These are phyloP conservation scores for Floccularia luteovirens DNA, from an alignment of 768 basidiomycete species.

Conservation along the genomic window DNA sequence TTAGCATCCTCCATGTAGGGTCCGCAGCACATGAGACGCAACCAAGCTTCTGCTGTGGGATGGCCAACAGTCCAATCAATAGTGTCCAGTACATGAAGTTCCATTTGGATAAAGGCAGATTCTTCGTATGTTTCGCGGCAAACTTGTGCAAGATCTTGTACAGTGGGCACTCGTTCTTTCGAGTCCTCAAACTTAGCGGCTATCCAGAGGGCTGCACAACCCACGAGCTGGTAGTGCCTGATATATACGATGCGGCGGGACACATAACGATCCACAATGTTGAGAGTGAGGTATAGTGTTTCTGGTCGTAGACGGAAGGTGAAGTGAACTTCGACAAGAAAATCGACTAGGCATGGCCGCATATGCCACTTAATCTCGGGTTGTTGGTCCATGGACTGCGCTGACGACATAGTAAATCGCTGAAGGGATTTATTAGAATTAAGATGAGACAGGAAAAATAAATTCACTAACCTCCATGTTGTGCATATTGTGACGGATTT, in stretches of 20 bases:
- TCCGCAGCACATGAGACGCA: slow-evolving; percentile 75
- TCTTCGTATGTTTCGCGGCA: slow-evolving; percentile 97
- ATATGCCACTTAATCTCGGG: slow-evolving; percentile 99
- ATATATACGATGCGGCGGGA: slow-evolving; percentile 98
- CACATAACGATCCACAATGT: slow-evolving; percentile 98
- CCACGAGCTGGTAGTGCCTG: slow-evolving; percentile 99
- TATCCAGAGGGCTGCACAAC: slow-evolving; percentile 98
- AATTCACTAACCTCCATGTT: slow-evolving; percentile 86
- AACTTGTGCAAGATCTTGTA: slow-evolving; percentile 89
- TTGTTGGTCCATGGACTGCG: slow-evolving; percentile 97
- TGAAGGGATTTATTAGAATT: slow-evolving; percentile 22
- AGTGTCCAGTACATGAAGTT: slow-evolving; percentile 91
- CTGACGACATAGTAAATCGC: slow-evolving; percentile 85
- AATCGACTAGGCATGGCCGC: slow-evolving; percentile 97
- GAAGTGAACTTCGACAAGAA: slow-evolving; percentile 97
- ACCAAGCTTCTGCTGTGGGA: slow-evolving; percentile 97
- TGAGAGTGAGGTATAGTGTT: slow-evolving; percentile 96
- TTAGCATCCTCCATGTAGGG: slow-evolving; percentile 76
- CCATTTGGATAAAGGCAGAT: slow-evolving; percentile 98
- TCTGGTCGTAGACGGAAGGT: slow-evolving; percentile 97
- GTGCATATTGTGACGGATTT: slow-evolving; percentile 92
- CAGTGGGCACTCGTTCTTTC: slow-evolving; percentile 95
- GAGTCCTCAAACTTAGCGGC: slow-evolving; percentile 99
- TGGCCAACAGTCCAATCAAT: slow-evolving; percentile 97
- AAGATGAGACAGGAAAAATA: slow-evolving; percentile 6